These are phyloP conservation scores for Petunia hybrid DNA, from an alignment of 305 asterid species.

Conservation along the genomic window DNA sequence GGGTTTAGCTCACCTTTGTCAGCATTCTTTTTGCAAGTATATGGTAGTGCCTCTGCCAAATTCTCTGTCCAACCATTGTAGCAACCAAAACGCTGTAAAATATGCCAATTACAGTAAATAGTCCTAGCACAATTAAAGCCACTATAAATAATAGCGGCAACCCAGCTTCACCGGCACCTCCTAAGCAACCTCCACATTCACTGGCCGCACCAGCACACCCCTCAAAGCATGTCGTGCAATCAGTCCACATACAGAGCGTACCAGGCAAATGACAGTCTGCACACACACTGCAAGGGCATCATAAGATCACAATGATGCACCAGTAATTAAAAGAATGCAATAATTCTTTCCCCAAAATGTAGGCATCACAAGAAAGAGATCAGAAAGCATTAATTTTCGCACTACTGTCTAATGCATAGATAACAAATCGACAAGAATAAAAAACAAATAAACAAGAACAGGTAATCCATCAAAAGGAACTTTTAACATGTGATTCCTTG, in stretches of 20 bases:
- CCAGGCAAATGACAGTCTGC: conserved; percentile 98
- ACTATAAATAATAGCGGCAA: conserved; percentile 73
- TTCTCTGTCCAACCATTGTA: conserved; percentile 98
- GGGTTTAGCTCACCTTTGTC: conserved; percentile 68
- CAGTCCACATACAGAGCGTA: conserved; percentile 98
- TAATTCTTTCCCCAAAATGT: neutral
- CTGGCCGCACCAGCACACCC: conserved; percentile 79
- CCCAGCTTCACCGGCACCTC: conserved; percentile 99
- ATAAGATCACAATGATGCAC: conserved; percentile 3
- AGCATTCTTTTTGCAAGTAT: conserved; percentile 97
- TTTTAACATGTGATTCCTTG: neutral
- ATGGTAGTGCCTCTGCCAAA: conserved; percentile 99
- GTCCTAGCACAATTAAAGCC: conserved; percentile 83
- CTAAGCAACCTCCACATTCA: conserved; percentile 95
- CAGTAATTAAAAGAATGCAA: neutral
- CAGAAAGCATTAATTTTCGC: neutral
- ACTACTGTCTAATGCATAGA: neutral
- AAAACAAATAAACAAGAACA: neutral
- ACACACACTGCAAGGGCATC: conserved; percentile 64
- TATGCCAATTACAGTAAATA: conserved; percentile 88
- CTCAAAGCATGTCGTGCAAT: conserved; percentile 93
- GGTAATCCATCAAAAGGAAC: neutral
- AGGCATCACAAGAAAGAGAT: conserved; percentile 2
- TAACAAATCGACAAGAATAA: neutral
- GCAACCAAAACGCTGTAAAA: conserved; percentile 93